These are phyloP conservation scores for Lycium ferocissimum DNA, from an alignment of 257 asterid genomes.

Conservation along the genomic window DNA sequence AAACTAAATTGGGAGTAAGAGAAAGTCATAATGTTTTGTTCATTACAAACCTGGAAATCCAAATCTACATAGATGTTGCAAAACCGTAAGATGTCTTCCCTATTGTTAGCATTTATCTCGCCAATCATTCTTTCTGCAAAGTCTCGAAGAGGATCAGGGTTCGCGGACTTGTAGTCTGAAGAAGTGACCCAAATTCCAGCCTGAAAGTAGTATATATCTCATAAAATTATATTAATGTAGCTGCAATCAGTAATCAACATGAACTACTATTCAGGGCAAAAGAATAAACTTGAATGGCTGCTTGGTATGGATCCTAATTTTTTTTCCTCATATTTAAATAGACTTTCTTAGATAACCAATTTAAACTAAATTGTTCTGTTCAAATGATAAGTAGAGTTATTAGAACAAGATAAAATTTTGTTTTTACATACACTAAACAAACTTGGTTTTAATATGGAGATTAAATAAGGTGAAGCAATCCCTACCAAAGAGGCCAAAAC, in stretches of 20 bases:
- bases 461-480: not conserved
- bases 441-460: slow-evolving; percentile 8
- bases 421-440: not conserved
- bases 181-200: slow-evolving; percentile 80
- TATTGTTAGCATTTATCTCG: slow-evolving; percentile 74
- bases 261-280: not conserved
- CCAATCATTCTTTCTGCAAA: slow-evolving; percentile 79
- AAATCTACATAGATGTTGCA: slow-evolving; percentile 79
- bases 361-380: not conserved
- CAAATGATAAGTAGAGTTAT: not conserved
- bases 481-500: not conserved
- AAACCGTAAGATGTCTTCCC: slow-evolving; percentile 80
- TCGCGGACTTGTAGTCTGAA: slow-evolving; percentile 72
- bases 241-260: not conserved
- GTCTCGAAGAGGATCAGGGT: slow-evolving; percentile 88
- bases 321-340: not conserved
- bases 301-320: not conserved
- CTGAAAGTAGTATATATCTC: slow-evolving; percentile 45
- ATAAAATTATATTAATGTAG: not conserved
- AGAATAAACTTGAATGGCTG: not conserved
- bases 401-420: not conserved
- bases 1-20: not conserved
- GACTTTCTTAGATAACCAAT: not conserved
- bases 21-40: slow-evolving; percentile 9
- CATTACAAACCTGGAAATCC: slow-evolving; percentile 74